Evolutionary conservation across 306 rosid genomes (phyloP).

Genomic region (Comarum palustre): DNA sequence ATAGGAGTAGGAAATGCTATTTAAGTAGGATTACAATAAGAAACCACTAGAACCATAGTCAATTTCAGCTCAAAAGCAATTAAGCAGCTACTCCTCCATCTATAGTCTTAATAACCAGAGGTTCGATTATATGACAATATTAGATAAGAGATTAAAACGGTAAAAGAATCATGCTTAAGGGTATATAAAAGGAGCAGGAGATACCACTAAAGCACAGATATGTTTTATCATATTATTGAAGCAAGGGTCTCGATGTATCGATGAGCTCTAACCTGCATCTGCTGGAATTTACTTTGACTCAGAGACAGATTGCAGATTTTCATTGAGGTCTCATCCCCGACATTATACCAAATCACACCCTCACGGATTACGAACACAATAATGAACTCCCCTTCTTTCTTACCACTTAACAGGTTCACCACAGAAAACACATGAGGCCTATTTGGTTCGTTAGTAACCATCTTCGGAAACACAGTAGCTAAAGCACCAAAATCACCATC

Average conservation of each 20-base stretch:
- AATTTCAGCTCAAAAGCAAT: no score
- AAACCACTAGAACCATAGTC: no score
- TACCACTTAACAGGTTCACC: conserved; percentile 13
- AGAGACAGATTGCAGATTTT: neutral
- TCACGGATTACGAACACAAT: conserved; percentile 28
- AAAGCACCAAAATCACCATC: conserved; percentile 7
- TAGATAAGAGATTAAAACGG: no score
- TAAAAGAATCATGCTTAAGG: no score
- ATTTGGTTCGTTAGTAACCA: neutral
- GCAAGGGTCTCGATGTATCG: conserved; percentile 30
- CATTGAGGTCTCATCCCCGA: conserved; percentile 8
- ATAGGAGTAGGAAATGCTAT: no score
- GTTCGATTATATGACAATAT: no score
- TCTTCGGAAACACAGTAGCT: conserved; percentile 1
- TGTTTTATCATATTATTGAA: conserved; percentile 21
- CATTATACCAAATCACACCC: conserved; percentile 21
- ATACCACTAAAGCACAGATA: neutral
- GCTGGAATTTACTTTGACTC: neutral
- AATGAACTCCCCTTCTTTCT: conserved; percentile 19
- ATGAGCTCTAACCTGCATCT: conserved; percentile 16
- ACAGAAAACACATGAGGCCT: conserved; percentile 3
- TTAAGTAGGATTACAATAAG: no score
- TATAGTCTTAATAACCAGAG: no score
- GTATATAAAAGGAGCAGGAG: neutral
- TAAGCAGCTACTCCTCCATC: no score